A percentile compares a stretch with the other conserved stretches of the same genome.
These are phyloP conservation scores for Rhododendron ovatum DNA, from an alignment of 148 eudicot species.

Conservation along the genomic window DNA sequence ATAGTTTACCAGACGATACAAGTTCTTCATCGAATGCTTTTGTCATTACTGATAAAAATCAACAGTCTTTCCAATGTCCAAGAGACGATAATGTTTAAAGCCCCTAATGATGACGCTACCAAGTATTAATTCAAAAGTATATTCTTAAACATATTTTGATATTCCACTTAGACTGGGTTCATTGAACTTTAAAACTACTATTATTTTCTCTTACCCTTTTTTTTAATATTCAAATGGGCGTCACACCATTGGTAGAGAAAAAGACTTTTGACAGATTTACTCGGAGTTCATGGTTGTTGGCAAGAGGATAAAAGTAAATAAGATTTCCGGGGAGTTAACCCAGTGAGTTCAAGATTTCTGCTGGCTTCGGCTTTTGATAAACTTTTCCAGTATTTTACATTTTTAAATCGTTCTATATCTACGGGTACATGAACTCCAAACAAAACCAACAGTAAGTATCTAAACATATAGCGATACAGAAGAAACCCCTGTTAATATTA, in stretches of 20 bases:
- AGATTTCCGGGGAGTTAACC: not conserved
- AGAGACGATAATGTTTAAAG: not conserved
- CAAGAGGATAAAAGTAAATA: not conserved
- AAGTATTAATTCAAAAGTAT: not conserved
- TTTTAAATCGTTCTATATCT: not conserved
- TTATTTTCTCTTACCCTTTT: not conserved
- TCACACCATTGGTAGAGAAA: not conserved
- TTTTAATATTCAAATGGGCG: not conserved
- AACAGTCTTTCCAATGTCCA: not conserved
- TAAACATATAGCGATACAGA: not conserved
- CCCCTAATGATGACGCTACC: not conserved
- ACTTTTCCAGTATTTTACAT: not conserved
- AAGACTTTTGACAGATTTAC: not conserved
- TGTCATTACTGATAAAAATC: constrained; percentile 1
- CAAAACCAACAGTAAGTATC: not conserved
- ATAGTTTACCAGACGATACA: not conserved
- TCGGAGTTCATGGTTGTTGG: not conserved
- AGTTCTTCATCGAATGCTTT: not conserved
- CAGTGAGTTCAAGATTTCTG: not conserved
- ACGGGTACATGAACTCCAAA: not conserved
- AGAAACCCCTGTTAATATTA: not conserved
- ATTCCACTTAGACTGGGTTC: not conserved
- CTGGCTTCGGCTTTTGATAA: not conserved
- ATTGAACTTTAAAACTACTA: not conserved
- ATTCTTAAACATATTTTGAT: not conserved